Base-by-base conservation (phyloP, 805 yeast genomes). In the Hanseniaspora pseudoguilliermondii region DNA sequence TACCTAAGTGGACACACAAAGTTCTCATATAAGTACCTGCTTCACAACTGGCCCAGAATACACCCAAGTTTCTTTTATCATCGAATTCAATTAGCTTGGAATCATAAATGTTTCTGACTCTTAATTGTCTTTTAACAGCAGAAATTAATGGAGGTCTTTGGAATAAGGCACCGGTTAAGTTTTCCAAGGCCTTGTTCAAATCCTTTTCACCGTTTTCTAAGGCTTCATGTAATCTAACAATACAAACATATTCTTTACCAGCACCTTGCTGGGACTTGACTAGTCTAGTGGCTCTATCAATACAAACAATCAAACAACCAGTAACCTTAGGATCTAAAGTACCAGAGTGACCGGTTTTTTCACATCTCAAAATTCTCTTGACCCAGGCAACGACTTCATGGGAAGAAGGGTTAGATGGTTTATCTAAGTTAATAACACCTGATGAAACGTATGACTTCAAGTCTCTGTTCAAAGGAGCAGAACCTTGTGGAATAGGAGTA, bases 1-100 rank as follows among this genome's bases (percentile, higher is more conserved):
- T 90, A 75, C 98, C 98, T 66, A 93, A 76, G 73, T 93, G 98
- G 57, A 93, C 98, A 84, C 98, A 93, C 65, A 93, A 76, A 51
- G 98, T 93, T 80, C 98, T 86, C 96, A 93, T 93, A 75, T 93
- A 93, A 59, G 98, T 93, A 75, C 98, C 98, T 59, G 98, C 98
- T 77, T 93, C 98, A 80, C 98, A 93, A 43, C 95, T 86, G 58
- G 97, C 98, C 98, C 98, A 93, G 77, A 93, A 93, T 38, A 93
- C 97, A 75, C 95, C 95, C 60, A 93, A 78, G 65, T 93, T 91
- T 73, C 97, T 84, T 74, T 93, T 90, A 73, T 89, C 86, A 75
- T 90, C 98, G 67, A 93, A 93, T 74, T 93, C 98, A 66, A 93
- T 82, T 69, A 93, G 78, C 62, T 91, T 89, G 60, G 96, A 86